These are phyloP conservation scores for Artemisia annua DNA, from an alignment of 129 eudicot genomes.

Conservation along the genomic window DNA sequence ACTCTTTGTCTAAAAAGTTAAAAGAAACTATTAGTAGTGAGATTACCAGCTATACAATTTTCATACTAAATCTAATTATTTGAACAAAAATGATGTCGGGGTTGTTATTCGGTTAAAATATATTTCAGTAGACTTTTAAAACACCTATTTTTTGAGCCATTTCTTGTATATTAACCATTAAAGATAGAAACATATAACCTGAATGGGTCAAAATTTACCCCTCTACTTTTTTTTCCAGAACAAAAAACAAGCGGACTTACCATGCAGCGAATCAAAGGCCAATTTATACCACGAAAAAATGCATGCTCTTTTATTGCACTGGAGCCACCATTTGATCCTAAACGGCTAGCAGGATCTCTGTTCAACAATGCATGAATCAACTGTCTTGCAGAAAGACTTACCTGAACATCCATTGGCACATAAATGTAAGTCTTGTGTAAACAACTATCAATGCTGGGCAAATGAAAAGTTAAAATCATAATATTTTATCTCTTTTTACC, in stretches of 20 bases:
- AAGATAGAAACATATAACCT: too few species aligned
- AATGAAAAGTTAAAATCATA: constrained; percentile 1
- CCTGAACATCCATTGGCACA: constrained; percentile 46
- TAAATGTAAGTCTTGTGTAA: not conserved
- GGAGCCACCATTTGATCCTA: constrained; percentile 88
- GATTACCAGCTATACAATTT: too few species aligned
- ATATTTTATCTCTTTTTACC: constrained; percentile 36
- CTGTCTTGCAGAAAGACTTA: constrained; percentile 91
- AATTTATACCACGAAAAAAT: constrained; percentile 81
- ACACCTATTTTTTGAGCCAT: too few species aligned
- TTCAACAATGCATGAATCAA: constrained; percentile 74
- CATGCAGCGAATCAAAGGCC: constrained; percentile 98
- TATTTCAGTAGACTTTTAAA: too few species aligned
- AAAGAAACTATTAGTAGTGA: too few species aligned
- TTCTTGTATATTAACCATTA: too few species aligned
- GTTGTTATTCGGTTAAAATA: too few species aligned
- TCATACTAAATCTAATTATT: too few species aligned
- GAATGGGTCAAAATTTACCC: not conserved
- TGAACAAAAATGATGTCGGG: too few species aligned
- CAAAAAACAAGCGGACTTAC: constrained; percentile 38
- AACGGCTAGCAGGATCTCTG: constrained; percentile 82
- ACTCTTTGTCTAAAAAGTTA: too few species aligned
- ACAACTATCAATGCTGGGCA: not conserved
- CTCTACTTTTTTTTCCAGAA: not conserved
- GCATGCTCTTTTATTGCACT: constrained; percentile 81